Evolutionary conservation across 768 basidiomycete species (phyloP).

Genomic region (Gloeostereum incarnatum): DNA sequence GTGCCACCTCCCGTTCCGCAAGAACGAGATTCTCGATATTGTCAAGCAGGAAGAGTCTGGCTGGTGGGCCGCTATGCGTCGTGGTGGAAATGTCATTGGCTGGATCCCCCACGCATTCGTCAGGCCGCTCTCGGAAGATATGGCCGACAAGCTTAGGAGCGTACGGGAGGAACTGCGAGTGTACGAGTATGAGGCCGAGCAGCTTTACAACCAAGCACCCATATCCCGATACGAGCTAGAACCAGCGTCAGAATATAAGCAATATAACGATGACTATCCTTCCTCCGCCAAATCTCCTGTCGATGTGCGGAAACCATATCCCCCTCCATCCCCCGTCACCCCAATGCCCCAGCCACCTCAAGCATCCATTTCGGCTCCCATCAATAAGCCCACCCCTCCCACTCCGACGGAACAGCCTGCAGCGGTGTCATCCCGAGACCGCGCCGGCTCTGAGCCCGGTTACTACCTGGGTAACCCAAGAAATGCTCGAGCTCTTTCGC

Average conservation of each 20-base stretch:
- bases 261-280: background rate
- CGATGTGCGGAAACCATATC: constrained; percentile 16
- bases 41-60: constrained; percentile 63
- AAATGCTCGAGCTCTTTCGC: too few relatives aligned
- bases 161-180: constrained; percentile 34
- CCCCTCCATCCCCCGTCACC: constrained; percentile 28
- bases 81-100: constrained; percentile 42
- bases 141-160: constrained; percentile 36
- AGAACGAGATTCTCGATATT: constrained; percentile 60
- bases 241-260: constrained; percentile 1
- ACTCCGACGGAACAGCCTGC: constrained; percentile 15
- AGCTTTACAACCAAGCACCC: constrained; percentile 29
- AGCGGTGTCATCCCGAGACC: constrained; percentile 11
- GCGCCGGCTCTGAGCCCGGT: constrained; percentile 17
- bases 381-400: constrained; percentile 27
- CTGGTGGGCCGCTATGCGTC: constrained; percentile 75
- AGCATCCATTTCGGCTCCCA: constrained; percentile 11
- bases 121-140: constrained; percentile 37
- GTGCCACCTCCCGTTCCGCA: constrained; percentile 51
- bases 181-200: constrained; percentile 39
- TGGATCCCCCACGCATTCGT: constrained; percentile 78
- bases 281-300: too few relatives aligned
- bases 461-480: too few relatives aligned
- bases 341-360: constrained; percentile 28
- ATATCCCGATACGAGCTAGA: constrained; percentile 17